These are phyloP conservation scores for Penicillium palitans DNA, from an alignment of 2,329 filamentous ascomycete genomes.

Conservation along the genomic window DNA sequence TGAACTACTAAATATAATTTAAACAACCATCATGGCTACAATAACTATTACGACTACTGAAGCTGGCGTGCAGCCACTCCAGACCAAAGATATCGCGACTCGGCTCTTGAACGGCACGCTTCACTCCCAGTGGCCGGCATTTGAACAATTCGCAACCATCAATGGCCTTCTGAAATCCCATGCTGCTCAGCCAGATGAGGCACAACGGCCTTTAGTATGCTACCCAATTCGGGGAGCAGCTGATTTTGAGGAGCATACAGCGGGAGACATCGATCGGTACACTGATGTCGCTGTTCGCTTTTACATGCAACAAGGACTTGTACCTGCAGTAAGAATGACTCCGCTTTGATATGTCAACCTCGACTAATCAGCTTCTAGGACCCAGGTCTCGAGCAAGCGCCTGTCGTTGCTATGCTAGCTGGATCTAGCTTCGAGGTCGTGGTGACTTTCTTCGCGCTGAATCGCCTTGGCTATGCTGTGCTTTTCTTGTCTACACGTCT, in stretches of 20 bases:
- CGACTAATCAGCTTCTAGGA: slow-evolving; percentile 11
- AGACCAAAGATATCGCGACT: slow-evolving; percentile 20
- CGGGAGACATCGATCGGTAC: slow-evolving; percentile 23
- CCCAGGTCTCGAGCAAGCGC: slow-evolving; percentile 33
- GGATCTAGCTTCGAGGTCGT: slow-evolving; percentile 58
- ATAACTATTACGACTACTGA: slow-evolving; percentile 12
- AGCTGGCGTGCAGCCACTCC: slow-evolving; percentile 9
- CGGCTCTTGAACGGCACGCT: slow-evolving; percentile 26
- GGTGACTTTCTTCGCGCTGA: slow-evolving; percentile 56
- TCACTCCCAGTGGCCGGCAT: slow-evolving; percentile 21
- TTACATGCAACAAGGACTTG: slow-evolving; percentile 21
- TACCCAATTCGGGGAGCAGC: slow-evolving; percentile 20
- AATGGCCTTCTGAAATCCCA: slow-evolving; percentile 24
- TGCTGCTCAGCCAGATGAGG: slow-evolving; percentile 19
- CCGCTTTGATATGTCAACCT: fast-evolving
- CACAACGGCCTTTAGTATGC: slow-evolving; percentile 19
- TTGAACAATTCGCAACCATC: slow-evolving; percentile 23
- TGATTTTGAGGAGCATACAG: slow-evolving; percentile 27
- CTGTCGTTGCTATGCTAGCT: slow-evolving; percentile 54
- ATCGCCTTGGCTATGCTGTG: slow-evolving; percentile 56
- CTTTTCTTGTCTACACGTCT: slow-evolving; percentile 58
- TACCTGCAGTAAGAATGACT: slow-evolving; percentile 16
- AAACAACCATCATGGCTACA: slow-evolving; percentile 7
- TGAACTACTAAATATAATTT: background rate
- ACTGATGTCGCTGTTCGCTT: slow-evolving; percentile 23